Conservation (phyloP, 192 early-diverging fungal species). For the Coemansia asiatica region DNA sequence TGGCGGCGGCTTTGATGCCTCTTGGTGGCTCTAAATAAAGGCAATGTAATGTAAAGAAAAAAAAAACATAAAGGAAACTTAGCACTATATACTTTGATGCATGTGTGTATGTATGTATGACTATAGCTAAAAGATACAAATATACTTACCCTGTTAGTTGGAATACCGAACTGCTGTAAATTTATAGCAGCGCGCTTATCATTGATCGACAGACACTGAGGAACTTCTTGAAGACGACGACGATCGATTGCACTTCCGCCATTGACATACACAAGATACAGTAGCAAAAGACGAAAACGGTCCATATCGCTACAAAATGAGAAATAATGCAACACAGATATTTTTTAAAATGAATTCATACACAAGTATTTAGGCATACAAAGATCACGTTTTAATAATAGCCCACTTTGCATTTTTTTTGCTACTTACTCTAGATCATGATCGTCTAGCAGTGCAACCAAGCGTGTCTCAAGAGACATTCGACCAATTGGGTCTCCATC, state of each 20-base stretch:
- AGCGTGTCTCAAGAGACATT: slow-evolving; percentile 28
- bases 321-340: background rate
- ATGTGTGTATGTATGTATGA: too few species aligned
- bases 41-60: background rate
- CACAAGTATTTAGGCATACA: too few species aligned
- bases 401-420: background rate
- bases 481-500: slow-evolving; percentile 15
- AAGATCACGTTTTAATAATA: too few species aligned
- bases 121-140: background rate
- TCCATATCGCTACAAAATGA: slow-evolving; percentile 28
- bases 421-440: slow-evolving; percentile 33
- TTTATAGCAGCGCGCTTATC: slow-evolving; percentile 47
- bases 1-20: background rate
- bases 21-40: slow-evolving; percentile 10
- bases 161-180: slow-evolving; percentile 34
- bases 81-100: too few species aligned
- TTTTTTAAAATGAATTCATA: background rate
- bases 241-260: slow-evolving; percentile 38
- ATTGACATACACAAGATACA: slow-evolving; percentile 42
- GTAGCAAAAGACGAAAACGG: slow-evolving; percentile 37
- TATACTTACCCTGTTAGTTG: slow-evolving; percentile 32
- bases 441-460: slow-evolving; percentile 45
- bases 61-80: background rate
- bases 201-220: slow-evolving; percentile 36
- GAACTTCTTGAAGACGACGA: slow-evolving; percentile 47